A percentile compares a stretch with the other conserved stretches of the same genome.
phyloP scores from a whole-genome alignment of 164 flowering plant genomes.

The Pachysandra terminalis region DNA sequence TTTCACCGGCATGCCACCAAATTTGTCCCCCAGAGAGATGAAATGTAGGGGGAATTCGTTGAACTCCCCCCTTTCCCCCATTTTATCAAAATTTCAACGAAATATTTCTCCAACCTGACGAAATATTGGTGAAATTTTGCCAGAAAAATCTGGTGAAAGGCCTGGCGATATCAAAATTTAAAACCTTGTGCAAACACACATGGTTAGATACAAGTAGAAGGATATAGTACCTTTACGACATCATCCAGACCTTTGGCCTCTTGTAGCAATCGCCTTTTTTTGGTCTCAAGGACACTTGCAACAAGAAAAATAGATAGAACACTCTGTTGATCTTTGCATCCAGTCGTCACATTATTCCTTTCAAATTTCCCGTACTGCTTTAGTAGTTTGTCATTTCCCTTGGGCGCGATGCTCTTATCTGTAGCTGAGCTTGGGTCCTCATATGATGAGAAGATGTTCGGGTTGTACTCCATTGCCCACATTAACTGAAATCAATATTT shows the following conservation, averaged over 20 bases:
- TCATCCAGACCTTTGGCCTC: conserved; percentile 92
- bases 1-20: too few species aligned
- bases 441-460: conserved; percentile 61
- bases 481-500: conserved; percentile 60
- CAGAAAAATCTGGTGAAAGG: too few species aligned
- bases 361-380: conserved; percentile 86
- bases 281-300: conserved; percentile 79
- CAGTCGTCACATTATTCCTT: conserved; percentile 52
- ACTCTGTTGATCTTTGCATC: conserved; percentile 39
- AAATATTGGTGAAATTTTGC: too few species aligned
- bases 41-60: too few species aligned
- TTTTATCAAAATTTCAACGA: too few species aligned
- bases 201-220: neutral
- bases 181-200: too few species aligned
- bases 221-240: conserved; percentile 59
- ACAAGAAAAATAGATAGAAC: conserved; percentile 74
- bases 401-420: conserved; percentile 10
- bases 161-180: too few species aligned
- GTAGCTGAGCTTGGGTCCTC: conserved; percentile 29
- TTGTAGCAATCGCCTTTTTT: conserved; percentile 59
- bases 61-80: too few species aligned
- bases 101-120: too few species aligned
- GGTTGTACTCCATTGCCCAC: conserved; percentile 99
- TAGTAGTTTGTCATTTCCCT: conserved; percentile 37
- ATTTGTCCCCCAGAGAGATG: too few species aligned